Evolutionary conservation across 768 basidiomycete genomes (phyloP), one percentile per base, ranked within the genome.

Genomic region (Leccinellum luteum): DNA sequence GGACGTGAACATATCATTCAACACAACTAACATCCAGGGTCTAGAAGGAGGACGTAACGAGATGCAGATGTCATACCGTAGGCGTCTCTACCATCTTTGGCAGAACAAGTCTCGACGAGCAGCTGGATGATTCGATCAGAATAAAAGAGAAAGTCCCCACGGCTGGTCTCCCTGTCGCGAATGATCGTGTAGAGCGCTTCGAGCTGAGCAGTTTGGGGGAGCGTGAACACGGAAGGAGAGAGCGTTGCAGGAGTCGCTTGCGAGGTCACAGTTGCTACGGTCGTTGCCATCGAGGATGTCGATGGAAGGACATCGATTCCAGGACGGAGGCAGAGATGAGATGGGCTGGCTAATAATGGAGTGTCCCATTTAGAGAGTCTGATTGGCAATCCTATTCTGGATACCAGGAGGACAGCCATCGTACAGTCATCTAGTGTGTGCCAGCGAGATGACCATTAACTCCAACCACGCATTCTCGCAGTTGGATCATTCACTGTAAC

Each of bases 21-120:
- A 93, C 94, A n/a, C n/a, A n/a, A n/a, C 93, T 49, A 98, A 84
- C 96, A 99, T 99, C n/a, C n/a, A 0, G 96, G 96, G 71, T 99
- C 96, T 21, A 99, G 83, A 14, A 99, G 84, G 35, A 99, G 85
- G 49, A 94, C 92, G 69, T 96, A 98, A 48, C 97, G 87, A 32
- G 80, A 77, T 1, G 90, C 87, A 56, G n/a, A 98, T 97, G 71
- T 98, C 96, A 75, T 66, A 89, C 92, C 47, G 92, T 94, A 1
- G 92, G 92, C 0, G 93, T 94, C 70, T 85, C 80, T 28, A 95
- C 82, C 3, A 82, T 85, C 77, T 89, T 83, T 28, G 84, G 79
- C 17, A 96, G 70, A 57, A 97, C 85, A 0, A 88, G 87, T 85
- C 70, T 89, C 88, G 21, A 91, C 89, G 55, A 92, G 79, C 47